Evolutionary conservation across 192 early-diverging fungal genomes (phyloP), one percentile per base, ranked within the genome.

Genomic region (Gamsiella multidivaricata): DNA sequence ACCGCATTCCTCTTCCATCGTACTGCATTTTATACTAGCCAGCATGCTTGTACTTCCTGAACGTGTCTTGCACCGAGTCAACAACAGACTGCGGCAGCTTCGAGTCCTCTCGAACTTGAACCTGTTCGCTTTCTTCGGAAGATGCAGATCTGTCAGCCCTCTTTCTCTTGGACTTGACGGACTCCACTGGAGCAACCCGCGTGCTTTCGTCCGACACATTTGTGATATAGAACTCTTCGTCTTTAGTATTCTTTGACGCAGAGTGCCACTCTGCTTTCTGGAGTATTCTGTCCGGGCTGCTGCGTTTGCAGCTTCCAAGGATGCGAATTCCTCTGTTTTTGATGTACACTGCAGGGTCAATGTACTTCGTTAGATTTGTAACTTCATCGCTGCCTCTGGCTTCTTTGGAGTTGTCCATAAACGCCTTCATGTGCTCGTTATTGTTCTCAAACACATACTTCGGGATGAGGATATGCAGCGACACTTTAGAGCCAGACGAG

Each of bases 221-320:
- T 26, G 54, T 67, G 54, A 67, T 67, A 26, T 42, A 43, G 29
- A 67, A 59, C 34, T 69, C 66, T 39, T 5, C 25, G 52, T 69
- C 66, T 9, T 36, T 8, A 10, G 66, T 56, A 23, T 20, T 25
- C 54, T 39, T 59, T 8, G 54, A 69, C 20, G 66, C 5, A 5
- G 29, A 11, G 31, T 69, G 66, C 66, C 66, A 69, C 34, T 49
- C 46, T 5, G 66, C 66, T 31, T 37, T 43, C 33, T 29, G 31
- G 7, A 69, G 45, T 17, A 18, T 22, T 20, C 66, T 29, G 25
- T 17, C 20, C 46, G 28, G 18, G 17, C 52, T 41, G 17, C 41
- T 59, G 47, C 25, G 45, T 25, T 69, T 69, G 25, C 20, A 41
- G 56, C 66, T 69, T 15, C 66, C 36, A 25, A 69, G 66, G 33